These are phyloP conservation scores for Penicillium sp. DNA, from an alignment of 2,329 filamentous ascomycete genomes.

Conservation along the genomic window DNA sequence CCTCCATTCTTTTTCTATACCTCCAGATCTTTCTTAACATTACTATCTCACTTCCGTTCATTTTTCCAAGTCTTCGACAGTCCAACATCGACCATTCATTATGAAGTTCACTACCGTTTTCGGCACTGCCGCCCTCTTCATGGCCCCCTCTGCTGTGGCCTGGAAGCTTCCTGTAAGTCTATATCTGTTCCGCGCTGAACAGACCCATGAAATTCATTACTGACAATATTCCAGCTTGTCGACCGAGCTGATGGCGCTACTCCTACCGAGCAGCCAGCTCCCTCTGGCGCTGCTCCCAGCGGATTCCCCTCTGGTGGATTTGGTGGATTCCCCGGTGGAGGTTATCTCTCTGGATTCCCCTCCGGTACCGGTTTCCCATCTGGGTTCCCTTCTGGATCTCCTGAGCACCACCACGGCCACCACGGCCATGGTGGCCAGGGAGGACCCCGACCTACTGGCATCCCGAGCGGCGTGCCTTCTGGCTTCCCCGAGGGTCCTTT, in stretches of 20 bases:
- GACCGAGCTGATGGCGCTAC: constrained; percentile 6
- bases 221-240: constrained; percentile 7
- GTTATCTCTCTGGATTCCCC: neutral
- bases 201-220: neutral
- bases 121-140: constrained; percentile 24
- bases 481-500: constrained; percentile 11
- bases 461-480: neutral
- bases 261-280: constrained; percentile 6
- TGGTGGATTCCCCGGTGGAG: constrained; percentile 4
- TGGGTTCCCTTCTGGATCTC: neutral
- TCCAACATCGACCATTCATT: constrained; percentile 12
- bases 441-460: constrained; percentile 8
- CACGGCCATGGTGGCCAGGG: neutral
- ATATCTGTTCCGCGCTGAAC: neutral
- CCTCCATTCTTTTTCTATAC: constrained; percentile 18
- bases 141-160: constrained; percentile 25
- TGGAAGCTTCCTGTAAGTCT: constrained; percentile 13
- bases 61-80: constrained; percentile 4
- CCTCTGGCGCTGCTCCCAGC: constrained; percentile 7
- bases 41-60: constrained; percentile 17
- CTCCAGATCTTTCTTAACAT: constrained; percentile 16
- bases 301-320: constrained; percentile 6
- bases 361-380: constrained; percentile 1
- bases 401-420: neutral
- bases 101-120: constrained; percentile 33